Evolutionary conservation across 805 yeast genomes (phyloP).

Genomic region (Danielia oregonensis): DNA sequence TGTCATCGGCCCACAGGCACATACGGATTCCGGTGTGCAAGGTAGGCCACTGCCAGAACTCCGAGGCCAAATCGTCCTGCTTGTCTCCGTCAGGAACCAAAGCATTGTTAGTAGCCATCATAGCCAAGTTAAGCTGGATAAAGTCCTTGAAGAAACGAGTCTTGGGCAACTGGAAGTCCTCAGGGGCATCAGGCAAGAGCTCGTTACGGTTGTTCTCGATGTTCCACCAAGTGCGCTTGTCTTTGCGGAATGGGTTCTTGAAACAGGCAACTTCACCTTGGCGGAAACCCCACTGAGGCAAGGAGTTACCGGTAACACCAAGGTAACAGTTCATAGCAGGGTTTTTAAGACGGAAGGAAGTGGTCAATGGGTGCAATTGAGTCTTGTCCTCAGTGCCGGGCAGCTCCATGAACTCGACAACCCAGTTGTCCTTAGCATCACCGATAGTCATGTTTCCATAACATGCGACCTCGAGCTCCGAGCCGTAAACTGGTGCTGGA

Average conservation of each 20-base stretch:
- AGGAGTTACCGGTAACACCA: slow-evolving; percentile 72
- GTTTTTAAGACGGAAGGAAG: slow-evolving; percentile 75
- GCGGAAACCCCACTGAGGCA: slow-evolving; percentile 97
- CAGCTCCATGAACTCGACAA: slow-evolving; percentile 64
- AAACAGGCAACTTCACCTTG: slow-evolving; percentile 94
- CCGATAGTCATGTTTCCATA: slow-evolving; percentile 66
- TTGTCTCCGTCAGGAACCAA: slow-evolving; percentile 73
- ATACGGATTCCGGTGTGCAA: slow-evolving; percentile 66
- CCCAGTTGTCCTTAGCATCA: slow-evolving; percentile 75
- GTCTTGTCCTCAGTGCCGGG: slow-evolving; percentile 48
- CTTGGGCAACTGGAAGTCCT: slow-evolving; percentile 58
- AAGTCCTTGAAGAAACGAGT: slow-evolving; percentile 63
- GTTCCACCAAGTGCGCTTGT: slow-evolving; percentile 88
- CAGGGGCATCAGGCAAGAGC: slow-evolving; percentile 56
- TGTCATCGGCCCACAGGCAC: slow-evolving; percentile 64
- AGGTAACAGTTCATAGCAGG: slow-evolving; percentile 74
- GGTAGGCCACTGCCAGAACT: slow-evolving; percentile 85
- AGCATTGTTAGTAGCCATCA: slow-evolving; percentile 84
- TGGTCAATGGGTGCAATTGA: slow-evolving; percentile 72
- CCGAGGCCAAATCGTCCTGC: slow-evolving; percentile 64
- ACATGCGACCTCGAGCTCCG: slow-evolving; percentile 63
- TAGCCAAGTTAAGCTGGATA: slow-evolving; percentile 66
- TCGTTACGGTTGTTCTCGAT: slow-evolving; percentile 66
- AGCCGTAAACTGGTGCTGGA: slow-evolving; percentile 55
- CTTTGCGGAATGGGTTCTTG: slow-evolving; percentile 62